phyloP scores from a whole-genome alignment of 306 rosid genomes.

The Begonia loranthoides region DNA sequence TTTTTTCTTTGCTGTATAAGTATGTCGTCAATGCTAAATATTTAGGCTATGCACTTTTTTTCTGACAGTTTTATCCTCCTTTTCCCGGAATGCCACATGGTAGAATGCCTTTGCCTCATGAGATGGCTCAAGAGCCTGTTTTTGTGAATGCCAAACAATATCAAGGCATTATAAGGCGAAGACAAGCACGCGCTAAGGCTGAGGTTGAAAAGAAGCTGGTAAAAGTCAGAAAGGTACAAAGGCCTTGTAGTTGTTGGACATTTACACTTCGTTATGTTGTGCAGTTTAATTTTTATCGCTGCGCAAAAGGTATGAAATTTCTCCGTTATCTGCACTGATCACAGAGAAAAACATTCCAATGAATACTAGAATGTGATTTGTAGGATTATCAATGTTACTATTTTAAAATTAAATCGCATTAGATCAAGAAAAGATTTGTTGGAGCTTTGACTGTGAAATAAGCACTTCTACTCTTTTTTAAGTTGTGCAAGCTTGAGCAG shows the following conservation, averaged over 20 bases:
- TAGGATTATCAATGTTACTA: too few species aligned
- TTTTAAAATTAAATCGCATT: too few species aligned
- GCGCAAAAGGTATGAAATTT: neutral
- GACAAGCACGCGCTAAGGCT: constrained; percentile 97
- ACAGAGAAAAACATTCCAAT: too few species aligned
- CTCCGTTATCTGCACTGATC: too few species aligned
- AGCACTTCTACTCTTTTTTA: too few species aligned
- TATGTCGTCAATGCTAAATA: constrained; percentile 4
- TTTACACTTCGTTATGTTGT: neutral
- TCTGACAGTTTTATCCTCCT: constrained; percentile 69
- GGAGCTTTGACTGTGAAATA: too few species aligned
- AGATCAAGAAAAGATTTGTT: too few species aligned
- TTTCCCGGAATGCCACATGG: constrained; percentile 82
- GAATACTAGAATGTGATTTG: too few species aligned
- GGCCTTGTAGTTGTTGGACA: neutral
- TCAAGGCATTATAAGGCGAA: constrained; percentile 90
- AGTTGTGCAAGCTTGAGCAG: too few species aligned
- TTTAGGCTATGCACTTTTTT: neutral
- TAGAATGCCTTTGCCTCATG: constrained; percentile 93
- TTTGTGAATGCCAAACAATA: constrained; percentile 95
- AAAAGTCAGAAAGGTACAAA: constrained; percentile 76
- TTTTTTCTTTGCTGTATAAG: constrained; percentile 1
- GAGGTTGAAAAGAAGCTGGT: constrained; percentile 86
- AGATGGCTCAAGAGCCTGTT: constrained; percentile 97
- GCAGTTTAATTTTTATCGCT: neutral